Percentiles rank a stretch among this genome's conserved stretches.
These are phyloP conservation scores for Acacia concinna DNA, from an alignment of 331 rosid genomes.

Conservation along the genomic window DNA sequence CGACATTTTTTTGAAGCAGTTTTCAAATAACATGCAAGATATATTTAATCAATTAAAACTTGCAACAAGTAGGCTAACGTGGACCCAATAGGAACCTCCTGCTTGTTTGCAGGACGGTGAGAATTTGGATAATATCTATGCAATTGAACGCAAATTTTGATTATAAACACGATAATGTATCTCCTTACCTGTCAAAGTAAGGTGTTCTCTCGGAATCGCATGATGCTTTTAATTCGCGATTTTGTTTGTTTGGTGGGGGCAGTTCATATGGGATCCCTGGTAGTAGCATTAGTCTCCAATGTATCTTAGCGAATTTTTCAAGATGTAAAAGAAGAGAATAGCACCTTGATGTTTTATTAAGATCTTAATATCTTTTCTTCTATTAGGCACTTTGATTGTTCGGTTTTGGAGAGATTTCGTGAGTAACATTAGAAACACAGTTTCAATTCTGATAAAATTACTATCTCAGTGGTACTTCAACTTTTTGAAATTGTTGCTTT, in stretches of 20 bases:
- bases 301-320: neutral
- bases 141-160: neutral
- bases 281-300: neutral
- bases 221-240: neutral
- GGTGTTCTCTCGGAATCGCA: neutral
- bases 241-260: neutral
- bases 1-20: too few relatives aligned
- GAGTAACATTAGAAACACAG: neutral
- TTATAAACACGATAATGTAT: neutral
- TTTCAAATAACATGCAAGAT: too few relatives aligned
- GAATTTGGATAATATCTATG: neutral
- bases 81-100: too few relatives aligned
- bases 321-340: neutral
- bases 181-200: neutral
- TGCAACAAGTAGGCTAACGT: neutral
- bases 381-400: neutral
- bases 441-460: neutral
- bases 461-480: neutral
- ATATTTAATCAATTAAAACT: neutral
- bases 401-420: neutral
- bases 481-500: neutral
- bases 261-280: neutral
- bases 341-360: neutral
- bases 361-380: neutral
- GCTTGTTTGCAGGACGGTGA: neutral